phyloP scores from a whole-genome alignment of 2,329 filamentous ascomycete species.

The Ascochyta pisi region DNA sequence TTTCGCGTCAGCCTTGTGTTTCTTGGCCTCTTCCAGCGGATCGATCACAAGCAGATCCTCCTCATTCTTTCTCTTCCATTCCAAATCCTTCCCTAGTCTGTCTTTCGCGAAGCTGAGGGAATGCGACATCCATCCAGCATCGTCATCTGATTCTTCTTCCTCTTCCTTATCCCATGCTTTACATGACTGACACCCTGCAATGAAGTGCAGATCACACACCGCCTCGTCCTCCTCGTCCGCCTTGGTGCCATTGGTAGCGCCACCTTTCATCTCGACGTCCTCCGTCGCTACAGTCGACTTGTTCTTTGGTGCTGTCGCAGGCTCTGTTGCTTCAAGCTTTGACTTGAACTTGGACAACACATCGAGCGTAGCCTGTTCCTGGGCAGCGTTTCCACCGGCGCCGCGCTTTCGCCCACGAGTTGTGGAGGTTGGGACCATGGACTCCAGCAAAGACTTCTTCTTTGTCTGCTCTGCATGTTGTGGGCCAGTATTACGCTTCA shows the following conservation, averaged over 20 bases:
- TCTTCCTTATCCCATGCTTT: conserved; percentile 80
- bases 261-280: conserved; percentile 24
- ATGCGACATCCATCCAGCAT: conserved; percentile 84
- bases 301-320: conserved; percentile 49
- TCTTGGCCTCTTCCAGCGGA: conserved; percentile 80
- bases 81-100: conserved; percentile 86
- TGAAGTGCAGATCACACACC: conserved; percentile 93
- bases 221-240: conserved; percentile 49
- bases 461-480: conserved; percentile 49
- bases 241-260: conserved; percentile 4
- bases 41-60: conserved; percentile 94
- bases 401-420: conserved; percentile 74
- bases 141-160: conserved; percentile 63
- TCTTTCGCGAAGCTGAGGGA: conserved; percentile 86
- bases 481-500: conserved; percentile 67
- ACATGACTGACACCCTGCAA: conserved; percentile 93
- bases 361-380: conserved; percentile 65
- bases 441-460: conserved; percentile 69
- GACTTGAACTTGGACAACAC: conserved; percentile 81
- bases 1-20: conserved; percentile 68
- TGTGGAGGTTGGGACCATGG: conserved; percentile 75
- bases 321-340: conserved; percentile 63
- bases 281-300: conserved; percentile 25
- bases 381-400: conserved; percentile 60
- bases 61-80: conserved; percentile 87